A percentile compares a stretch with the other conserved stretches of the same genome.
phyloP scores from a whole-genome alignment of 2,329 filamentous ascomycete genomes.

The Paecilomyces dactylethromorphus region DNA sequence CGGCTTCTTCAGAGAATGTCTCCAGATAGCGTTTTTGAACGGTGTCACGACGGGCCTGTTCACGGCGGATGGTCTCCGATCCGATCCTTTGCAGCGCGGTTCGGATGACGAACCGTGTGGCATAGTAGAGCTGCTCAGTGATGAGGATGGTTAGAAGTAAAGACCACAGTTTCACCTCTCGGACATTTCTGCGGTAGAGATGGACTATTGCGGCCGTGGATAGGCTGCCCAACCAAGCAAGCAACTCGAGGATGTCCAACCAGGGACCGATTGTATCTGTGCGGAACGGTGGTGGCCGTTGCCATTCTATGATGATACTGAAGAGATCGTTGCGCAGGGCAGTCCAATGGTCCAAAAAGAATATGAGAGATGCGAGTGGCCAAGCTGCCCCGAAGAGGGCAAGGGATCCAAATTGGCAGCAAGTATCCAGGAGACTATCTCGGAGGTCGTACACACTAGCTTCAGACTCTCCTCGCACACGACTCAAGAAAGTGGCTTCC shows the following conservation, averaged over 20 bases:
- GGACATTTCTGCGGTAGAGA: conserved; percentile 65
- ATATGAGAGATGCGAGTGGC: conserved; percentile 85
- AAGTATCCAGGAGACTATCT: conserved; percentile 87
- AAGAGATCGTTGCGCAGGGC: conserved; percentile 88
- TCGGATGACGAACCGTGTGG: conserved; percentile 62
- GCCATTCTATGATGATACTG: conserved; percentile 86
- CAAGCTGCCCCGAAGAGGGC: conserved; percentile 88
- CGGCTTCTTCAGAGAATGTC: conserved; percentile 6
- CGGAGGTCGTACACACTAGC: conserved; percentile 84
- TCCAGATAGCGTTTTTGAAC: conserved; percentile 71
- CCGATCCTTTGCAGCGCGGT: conserved; percentile 71
- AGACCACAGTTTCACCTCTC: conserved; percentile 66
- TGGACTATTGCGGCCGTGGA: conserved; percentile 84
- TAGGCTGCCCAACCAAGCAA: conserved; percentile 90
- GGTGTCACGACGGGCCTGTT: conserved; percentile 69
- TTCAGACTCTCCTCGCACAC: conserved; percentile 76
- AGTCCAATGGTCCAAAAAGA: conserved; percentile 93
- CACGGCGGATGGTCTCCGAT: conserved; percentile 73
- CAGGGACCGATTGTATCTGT: conserved; percentile 93
- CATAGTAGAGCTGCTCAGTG: conserved; percentile 78
- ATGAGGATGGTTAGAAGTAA: conserved; percentile 73
- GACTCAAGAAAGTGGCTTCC: conserved; percentile 71
- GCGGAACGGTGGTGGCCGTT: conserved; percentile 81
- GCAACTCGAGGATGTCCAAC: conserved; percentile 75
- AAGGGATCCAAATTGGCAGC: conserved; percentile 82